These are phyloP conservation scores for Colletotrichum gloeosporioides DNA, from an alignment of 2,329 filamentous ascomycete species.

Conservation along the genomic window DNA sequence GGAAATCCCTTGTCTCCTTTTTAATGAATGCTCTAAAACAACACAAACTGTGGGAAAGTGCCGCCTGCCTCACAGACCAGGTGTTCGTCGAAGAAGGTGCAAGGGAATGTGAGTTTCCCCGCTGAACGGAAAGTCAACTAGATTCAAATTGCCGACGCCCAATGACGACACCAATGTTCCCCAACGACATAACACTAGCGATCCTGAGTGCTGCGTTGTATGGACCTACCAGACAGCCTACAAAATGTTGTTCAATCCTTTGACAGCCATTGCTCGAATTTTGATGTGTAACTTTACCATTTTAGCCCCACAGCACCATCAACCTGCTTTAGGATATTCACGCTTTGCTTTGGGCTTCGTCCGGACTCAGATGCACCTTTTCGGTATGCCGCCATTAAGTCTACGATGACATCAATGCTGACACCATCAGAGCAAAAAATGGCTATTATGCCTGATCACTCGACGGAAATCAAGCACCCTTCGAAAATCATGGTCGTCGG, in stretches of 20 bases:
- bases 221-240: not conserved
- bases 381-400: not conserved
- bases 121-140: not conserved
- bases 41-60: not conserved
- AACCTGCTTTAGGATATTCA: not conserved
- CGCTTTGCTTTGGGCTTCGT: not conserved
- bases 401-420: not conserved
- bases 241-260: not conserved
- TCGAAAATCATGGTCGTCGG: slow-evolving; percentile 38
- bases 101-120: not conserved
- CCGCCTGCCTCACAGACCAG: not conserved
- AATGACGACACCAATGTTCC: not conserved
- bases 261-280: not conserved
- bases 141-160: not conserved
- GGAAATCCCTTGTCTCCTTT: too few species aligned
- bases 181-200: not conserved
- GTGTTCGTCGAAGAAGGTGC: not conserved
- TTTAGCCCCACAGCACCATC: not conserved
- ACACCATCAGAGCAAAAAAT: not conserved
- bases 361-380: not conserved
- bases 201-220: not conserved
- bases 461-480: not conserved
- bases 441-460: not conserved
- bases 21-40: not conserved
- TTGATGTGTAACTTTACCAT: not conserved